Conservation (phyloP, 108 stramenopile genomes). For the Chaetoceros tenuissimus region DNA sequence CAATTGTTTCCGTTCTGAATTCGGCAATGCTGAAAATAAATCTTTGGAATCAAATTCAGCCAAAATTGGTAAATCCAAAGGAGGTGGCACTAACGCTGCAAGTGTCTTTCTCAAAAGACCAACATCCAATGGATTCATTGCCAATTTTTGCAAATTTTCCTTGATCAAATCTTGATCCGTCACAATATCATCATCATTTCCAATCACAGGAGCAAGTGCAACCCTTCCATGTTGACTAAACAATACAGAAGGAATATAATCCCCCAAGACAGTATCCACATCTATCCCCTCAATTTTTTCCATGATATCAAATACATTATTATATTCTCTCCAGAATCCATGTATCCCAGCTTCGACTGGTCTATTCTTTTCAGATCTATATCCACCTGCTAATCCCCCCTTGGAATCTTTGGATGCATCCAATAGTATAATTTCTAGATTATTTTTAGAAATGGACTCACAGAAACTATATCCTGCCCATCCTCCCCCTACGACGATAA, state of each 20-base stretch:
- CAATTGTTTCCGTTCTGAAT: conserved; percentile 3
- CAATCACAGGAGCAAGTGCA: conserved; percentile 66
- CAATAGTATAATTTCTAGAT: conserved; percentile 39
- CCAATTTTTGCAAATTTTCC: background rate
- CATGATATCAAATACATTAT: conserved; percentile 71
- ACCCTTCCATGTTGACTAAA: conserved; percentile 58
- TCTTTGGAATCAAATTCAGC: conserved; percentile 40
- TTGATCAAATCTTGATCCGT: background rate
- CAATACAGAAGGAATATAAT: conserved; percentile 56
- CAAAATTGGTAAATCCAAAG: conserved; percentile 63
- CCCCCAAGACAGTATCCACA: conserved; percentile 57
- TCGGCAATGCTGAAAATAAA: conserved; percentile 8
- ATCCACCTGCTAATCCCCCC: conserved; percentile 61
- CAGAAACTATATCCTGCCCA: conserved; percentile 69
- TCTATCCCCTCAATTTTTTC: conserved; percentile 45
- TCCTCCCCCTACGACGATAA: conserved; percentile 68
- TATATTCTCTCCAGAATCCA: conserved; percentile 83
- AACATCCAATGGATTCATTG: conserved; percentile 5
- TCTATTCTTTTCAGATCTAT: conserved; percentile 26
- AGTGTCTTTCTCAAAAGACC: conserved; percentile 8
- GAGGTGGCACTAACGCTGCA: conserved; percentile 51
- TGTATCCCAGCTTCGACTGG: conserved; percentile 82
- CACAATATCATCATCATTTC: conserved; percentile 14
- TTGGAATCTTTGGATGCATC: conserved; percentile 62
- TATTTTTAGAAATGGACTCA: conserved; percentile 25